Conservation (phyloP, 352 stramenopile species). For the Globisporangium radiosum region DNA sequence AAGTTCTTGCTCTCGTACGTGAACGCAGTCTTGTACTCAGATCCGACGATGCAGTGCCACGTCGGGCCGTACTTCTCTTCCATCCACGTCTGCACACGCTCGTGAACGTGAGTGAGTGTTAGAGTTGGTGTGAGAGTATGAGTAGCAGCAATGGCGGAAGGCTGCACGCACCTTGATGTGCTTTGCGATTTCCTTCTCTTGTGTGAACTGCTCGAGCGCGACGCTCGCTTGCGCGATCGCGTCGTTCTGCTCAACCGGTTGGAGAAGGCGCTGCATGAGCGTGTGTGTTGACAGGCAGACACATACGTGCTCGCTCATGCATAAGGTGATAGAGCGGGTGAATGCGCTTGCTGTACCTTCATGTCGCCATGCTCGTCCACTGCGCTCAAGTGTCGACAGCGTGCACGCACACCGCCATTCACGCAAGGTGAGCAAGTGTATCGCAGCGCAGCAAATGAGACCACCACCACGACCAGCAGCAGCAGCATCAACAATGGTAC, state of each 20-base stretch:
- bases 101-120: not conserved
- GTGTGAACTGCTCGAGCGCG: too few species aligned
- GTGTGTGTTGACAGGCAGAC: not conserved
- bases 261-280: not conserved
- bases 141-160: too few species aligned
- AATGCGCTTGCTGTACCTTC: slow-evolving; percentile 32
- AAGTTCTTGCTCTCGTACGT: slow-evolving; percentile 84
- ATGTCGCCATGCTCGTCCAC: slow-evolving; percentile 83
- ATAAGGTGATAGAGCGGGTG: not conserved
- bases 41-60: slow-evolving; percentile 76
- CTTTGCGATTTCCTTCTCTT: too few species aligned
- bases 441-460: not conserved
- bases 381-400: slow-evolving; percentile 11
- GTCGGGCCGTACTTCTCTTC: slow-evolving; percentile 45
- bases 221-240: slow-evolving; percentile 42
- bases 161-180: too few species aligned
- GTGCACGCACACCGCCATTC: slow-evolving; percentile 1
- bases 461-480: too few species aligned
- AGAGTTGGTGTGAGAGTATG: too few species aligned
- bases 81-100: slow-evolving; percentile 28
- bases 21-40: slow-evolving; percentile 69
- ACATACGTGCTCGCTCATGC: too few species aligned
- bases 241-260: slow-evolving; percentile 32
- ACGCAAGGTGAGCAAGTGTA: not conserved
- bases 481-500: not conserved